Conservation (phyloP, 169 alveolate species). For the Eimeria tenella region DNA sequence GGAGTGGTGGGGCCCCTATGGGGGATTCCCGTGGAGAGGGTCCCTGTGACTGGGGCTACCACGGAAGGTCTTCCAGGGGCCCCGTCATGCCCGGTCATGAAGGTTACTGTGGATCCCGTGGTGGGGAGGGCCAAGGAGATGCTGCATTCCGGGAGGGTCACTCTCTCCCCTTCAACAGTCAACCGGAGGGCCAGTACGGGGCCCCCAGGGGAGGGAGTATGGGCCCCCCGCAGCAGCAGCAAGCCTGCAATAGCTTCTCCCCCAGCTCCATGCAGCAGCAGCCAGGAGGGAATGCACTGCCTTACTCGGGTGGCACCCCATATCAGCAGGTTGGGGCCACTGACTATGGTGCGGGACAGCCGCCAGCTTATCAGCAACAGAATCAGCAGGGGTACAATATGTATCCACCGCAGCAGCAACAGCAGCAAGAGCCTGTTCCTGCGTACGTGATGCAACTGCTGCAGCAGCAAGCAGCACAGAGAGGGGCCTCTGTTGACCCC, state of each 20-base stretch:
- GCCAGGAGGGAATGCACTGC: background rate
- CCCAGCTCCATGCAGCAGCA: slow-evolving; percentile 11
- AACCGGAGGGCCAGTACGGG: slow-evolving; percentile 6
- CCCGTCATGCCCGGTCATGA: background rate
- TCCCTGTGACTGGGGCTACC: background rate
- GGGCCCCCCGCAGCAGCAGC: slow-evolving; percentile 41
- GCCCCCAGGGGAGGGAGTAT: slow-evolving; percentile 4
- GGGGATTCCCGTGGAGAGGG: background rate
- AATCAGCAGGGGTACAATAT: slow-evolving; percentile 8
- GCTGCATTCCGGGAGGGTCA: background rate
- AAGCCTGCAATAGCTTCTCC: background rate
- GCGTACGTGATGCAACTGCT: slow-evolving; percentile 60
- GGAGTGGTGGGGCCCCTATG: background rate
- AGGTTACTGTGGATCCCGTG: background rate
- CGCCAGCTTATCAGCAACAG: background rate
- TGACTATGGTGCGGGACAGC: slow-evolving; percentile 3
- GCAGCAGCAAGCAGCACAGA: slow-evolving; percentile 66
- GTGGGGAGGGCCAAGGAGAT: slow-evolving; percentile 5
- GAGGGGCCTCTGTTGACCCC: slow-evolving; percentile 56
- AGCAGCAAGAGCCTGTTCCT: slow-evolving; percentile 32
- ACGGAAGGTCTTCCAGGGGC: background rate
- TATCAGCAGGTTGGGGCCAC: background rate
- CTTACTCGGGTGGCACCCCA: background rate
- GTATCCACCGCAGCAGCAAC: slow-evolving; percentile 45
- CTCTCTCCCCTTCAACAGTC: background rate